Evolutionary conservation across 2,329 filamentous ascomycete species (phyloP), one percentile per base, ranked within the genome.

Genomic region (Dendrostoma leiphaemia): DNA sequence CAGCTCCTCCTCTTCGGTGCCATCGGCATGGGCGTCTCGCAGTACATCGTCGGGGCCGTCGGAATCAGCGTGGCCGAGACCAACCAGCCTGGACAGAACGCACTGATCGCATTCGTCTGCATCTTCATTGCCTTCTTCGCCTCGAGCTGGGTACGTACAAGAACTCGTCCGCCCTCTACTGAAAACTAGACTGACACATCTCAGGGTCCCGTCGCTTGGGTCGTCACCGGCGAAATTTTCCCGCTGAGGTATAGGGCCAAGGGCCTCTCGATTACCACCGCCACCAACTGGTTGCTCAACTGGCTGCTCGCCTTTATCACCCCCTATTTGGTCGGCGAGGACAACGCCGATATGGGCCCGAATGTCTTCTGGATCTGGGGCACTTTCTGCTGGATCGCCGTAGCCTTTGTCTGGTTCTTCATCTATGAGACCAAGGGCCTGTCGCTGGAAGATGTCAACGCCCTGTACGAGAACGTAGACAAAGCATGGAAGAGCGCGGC

Each of bases 61-160:
- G 69, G 67, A 9, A 71, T 76, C 74, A 73, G 77, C 40, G 77
- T 74, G 17, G 71, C 74, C 37, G 75, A 71, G n/a, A n/a, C n/a
- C 61, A 71, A 78, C 57, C 26, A 54, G 23, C 48, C 48, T 12
- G 71, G 70, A n/a, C 64, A 69, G 37, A 63, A 63, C 34, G 79
- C 83, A 37, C 81, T 88, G 74, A 88, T 91, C 61, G 82, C 86
- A 51, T 89, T 90, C 74, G 90, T 89, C 67, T 87, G 83, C 73
- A 81, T 91, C 73, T 88, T 88, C 78, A 90, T 91, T 72, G 84
- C 88, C 75, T 89, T 87, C 81, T 91, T 91, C 69, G 88, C 88
- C 48, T 79, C 77, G 19, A 90, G 87, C 48, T 91, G 88, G 88
- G 88, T 88, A 38, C 40, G n/a, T n/a, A n/a, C n/a, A n/a, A n/a